phyloP scores from a whole-genome alignment of 2,329 filamentous ascomycete species.

The Aureobasidium vineae region DNA sequence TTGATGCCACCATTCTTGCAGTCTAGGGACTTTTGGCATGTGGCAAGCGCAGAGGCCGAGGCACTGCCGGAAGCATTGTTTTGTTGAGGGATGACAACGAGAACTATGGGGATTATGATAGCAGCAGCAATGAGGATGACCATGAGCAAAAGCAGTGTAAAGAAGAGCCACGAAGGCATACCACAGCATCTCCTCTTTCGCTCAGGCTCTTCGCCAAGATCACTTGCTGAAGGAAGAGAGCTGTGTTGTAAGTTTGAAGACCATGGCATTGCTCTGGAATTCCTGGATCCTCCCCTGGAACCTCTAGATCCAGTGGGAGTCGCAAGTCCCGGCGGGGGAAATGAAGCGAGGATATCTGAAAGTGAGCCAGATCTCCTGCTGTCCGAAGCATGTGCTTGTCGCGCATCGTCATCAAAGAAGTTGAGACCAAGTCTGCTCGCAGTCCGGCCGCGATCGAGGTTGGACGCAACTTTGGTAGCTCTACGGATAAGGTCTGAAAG shows the following conservation, averaged over 20 bases:
- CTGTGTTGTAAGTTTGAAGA: slow-evolving; percentile 27
- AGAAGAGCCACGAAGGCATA: slow-evolving; percentile 74
- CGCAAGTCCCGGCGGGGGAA: slow-evolving; percentile 58
- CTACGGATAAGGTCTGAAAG: slow-evolving; percentile 86
- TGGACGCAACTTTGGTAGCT: slow-evolving; percentile 80
- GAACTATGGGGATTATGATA: slow-evolving; percentile 70
- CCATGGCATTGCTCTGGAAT: slow-evolving; percentile 21
- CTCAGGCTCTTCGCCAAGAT: slow-evolving; percentile 21
- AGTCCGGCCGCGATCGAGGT: slow-evolving; percentile 78
- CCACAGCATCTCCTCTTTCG: slow-evolving; percentile 69
- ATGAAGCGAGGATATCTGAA: slow-evolving; percentile 64
- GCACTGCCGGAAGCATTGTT: slow-evolving; percentile 35
- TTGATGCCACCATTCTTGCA: slow-evolving; percentile 82
- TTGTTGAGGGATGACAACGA: slow-evolving; percentile 59
- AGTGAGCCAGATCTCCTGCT: slow-evolving; percentile 53
- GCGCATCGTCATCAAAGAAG: slow-evolving; percentile 44
- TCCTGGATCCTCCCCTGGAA: slow-evolving; percentile 15
- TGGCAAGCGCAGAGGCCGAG: slow-evolving; percentile 35
- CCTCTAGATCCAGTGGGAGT: slow-evolving; percentile 32
- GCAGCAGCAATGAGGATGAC: slow-evolving; percentile 75
- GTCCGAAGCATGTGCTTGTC: neutral
- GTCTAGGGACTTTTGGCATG: slow-evolving; percentile 61
- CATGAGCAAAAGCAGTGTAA: slow-evolving; percentile 63
- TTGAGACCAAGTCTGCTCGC: slow-evolving; percentile 57
- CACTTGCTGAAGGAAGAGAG: slow-evolving; percentile 27